Evolutionary conservation across 345 rosid species (phyloP).

Genomic region (Camelina neglecta): DNA sequence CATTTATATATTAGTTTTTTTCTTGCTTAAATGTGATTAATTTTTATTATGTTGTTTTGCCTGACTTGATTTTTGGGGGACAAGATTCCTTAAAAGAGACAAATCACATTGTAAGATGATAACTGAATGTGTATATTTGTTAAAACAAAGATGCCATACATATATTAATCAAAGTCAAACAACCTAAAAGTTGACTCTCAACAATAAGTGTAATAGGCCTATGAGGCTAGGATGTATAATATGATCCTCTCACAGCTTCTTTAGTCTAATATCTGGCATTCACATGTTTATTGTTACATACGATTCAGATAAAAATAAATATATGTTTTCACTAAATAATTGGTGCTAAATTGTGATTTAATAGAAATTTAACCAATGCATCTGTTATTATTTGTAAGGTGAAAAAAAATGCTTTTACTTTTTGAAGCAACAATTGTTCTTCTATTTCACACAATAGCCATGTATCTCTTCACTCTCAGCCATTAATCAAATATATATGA

Average conservation of each 20-base stretch:
- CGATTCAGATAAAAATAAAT: neutral
- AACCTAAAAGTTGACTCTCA: constrained; percentile 6
- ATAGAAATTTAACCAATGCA: neutral
- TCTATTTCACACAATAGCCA: constrained; percentile 21
- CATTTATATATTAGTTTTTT: neutral
- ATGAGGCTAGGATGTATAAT: constrained; percentile 22
- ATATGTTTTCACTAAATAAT: neutral
- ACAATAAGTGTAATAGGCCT: constrained; percentile 34
- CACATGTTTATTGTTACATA: constrained; percentile 29
- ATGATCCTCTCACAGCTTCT: constrained; percentile 16
- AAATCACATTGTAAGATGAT: constrained; percentile 15
- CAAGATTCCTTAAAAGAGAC: constrained; percentile 44
- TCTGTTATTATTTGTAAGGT: neutral
- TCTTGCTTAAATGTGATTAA: neutral
- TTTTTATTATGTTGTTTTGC: neutral
- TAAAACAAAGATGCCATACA: constrained; percentile 13
- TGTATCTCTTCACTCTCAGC: neutral
- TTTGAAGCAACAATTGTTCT: neutral
- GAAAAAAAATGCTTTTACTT: neutral
- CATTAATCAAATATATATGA: constrained; percentile 23
- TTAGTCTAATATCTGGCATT: constrained; percentile 32
- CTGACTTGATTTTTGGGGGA: constrained; percentile 29
- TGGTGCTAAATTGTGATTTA: neutral
- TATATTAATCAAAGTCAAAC: neutral
- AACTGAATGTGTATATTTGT: neutral